phyloP scores from a whole-genome alignment of 2,329 filamentous ascomycete species.

The Fusarium drepaniforme region DNA sequence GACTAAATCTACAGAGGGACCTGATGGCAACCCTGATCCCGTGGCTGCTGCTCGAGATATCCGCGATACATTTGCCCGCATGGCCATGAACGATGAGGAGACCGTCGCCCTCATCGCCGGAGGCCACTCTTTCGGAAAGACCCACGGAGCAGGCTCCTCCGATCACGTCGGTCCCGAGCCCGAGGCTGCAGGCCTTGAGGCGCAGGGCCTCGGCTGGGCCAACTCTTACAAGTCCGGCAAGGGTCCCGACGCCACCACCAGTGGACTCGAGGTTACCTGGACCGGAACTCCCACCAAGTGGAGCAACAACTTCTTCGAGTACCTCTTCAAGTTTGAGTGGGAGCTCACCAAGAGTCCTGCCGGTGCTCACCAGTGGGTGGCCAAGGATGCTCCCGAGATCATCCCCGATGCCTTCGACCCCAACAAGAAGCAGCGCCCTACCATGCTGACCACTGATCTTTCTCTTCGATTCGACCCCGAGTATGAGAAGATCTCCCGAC shows the following conservation, averaged over 20 bases:
- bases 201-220: constrained; percentile 79
- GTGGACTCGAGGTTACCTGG: constrained; percentile 84
- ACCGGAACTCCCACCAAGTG: constrained; percentile 75
- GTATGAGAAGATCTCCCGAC: constrained; percentile 84
- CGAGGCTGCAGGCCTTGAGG: constrained; percentile 71
- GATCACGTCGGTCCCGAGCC: constrained; percentile 75
- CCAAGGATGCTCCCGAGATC: constrained; percentile 61
- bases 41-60: constrained; percentile 78
- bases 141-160: constrained; percentile 66
- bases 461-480: constrained; percentile 77
- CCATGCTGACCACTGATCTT: constrained; percentile 53
- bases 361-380: constrained; percentile 82
- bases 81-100: constrained; percentile 88
- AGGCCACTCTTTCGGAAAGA: constrained; percentile 87
- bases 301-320: constrained; percentile 80
- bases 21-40: constrained; percentile 78
- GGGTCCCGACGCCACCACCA: constrained; percentile 79
- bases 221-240: constrained; percentile 76
- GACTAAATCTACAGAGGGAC: constrained; percentile 64
- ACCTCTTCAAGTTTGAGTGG: constrained; percentile 85
- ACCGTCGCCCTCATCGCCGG: constrained; percentile 82
- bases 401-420: constrained; percentile 53
- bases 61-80: constrained; percentile 78
- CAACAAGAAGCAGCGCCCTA: constrained; percentile 35
- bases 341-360: constrained; percentile 80